Evolutionary conservation across 2,329 filamentous ascomycete species (phyloP), one percentile per base, ranked within the genome.

Genomic region (Ceratocystis huliohia): DNA sequence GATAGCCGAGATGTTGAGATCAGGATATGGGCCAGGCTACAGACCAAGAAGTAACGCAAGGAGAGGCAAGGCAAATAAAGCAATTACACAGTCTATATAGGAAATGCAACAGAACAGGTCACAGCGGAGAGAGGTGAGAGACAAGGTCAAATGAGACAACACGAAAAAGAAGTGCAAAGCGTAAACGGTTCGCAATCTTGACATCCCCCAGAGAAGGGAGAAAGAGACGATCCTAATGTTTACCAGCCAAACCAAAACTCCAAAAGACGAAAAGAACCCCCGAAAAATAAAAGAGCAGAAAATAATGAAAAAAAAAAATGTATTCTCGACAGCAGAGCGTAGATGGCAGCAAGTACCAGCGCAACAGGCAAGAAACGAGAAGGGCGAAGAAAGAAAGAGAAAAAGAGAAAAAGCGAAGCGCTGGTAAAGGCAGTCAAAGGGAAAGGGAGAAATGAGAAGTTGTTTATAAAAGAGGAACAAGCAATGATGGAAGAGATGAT

Each of bases 161-260:
- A 41, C 37, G 37, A 41, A 41, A 41, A 41, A 37, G 7, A 33
- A 33, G 10, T 41, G 37, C 37, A 46, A 59, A 61, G 20, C 10
- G 33, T 59, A 61, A 57, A 56, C 57, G 44, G 65, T 63, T 28
- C 44, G 44, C 57, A 37, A 45, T 59, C 57, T 48, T 59, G 50
- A 41, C 62, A 61, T 56, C 53, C 44, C 57, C 44, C n/a, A 61
- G 45, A 15, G 48, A 59, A 61, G 45, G 20, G 48, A 37, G 56
- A 22, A 22, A 37, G 7, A 30, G 63, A 33, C 15, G 62, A 65
- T 64, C 57, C 46, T 22, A 61, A 50, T 56, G 62, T 66, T 65
- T 66, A 65, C 48, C 64, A 45, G 61, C 57, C 61, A 61, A 50
- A 67, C 61, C 56, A 63, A 41, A 64, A 66, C 57, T 61, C 48